Conservation (phyloP, 208 protist genomes). For the Acanthamoeba castellanii region DNA sequence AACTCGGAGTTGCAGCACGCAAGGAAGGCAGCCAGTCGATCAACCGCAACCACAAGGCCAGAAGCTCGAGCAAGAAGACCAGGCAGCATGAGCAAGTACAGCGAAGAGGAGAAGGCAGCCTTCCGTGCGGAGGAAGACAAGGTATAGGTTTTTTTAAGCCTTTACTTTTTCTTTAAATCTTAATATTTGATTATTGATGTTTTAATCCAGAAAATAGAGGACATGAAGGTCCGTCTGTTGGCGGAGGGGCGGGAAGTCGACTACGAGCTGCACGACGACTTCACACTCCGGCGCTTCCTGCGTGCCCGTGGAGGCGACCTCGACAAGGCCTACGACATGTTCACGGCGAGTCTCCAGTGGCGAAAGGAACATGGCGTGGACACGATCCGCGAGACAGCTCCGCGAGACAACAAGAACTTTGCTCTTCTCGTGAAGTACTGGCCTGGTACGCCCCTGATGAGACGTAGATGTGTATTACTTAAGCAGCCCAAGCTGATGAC, state of each 20-base stretch:
- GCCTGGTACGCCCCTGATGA: conserved; percentile 7
- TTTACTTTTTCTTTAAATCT: neutral
- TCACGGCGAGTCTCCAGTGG: conserved; percentile 63
- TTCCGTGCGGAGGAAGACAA: conserved; percentile 38
- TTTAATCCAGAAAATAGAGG: conserved; percentile 60
- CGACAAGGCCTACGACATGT: conserved; percentile 73
- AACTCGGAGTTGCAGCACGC: neutral
- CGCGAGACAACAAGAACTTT: conserved; percentile 55
- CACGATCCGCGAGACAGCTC: conserved; percentile 49
- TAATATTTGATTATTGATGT: neutral
- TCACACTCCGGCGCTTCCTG: conserved; percentile 58
- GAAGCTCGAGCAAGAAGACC: neutral
- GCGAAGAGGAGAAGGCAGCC: conserved; percentile 54
- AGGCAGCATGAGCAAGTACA: conserved; percentile 47
- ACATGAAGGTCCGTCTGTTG: neutral
- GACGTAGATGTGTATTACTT: neutral
- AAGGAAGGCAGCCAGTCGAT: neutral
- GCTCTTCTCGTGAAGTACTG: conserved; percentile 43
- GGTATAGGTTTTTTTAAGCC: neutral
- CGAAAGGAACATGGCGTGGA: conserved; percentile 37
- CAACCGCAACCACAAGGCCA: neutral
- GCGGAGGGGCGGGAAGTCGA: conserved; percentile 40
- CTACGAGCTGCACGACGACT: conserved; percentile 65
- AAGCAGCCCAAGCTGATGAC: too few species aligned
- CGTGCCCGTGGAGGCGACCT: conserved; percentile 62